Percentiles rank a stretch among this genome's conserved stretches.
phyloP scores from a whole-genome alignment of 2,329 filamentous ascomycete species.

The Tolypocladium endophyticum region DNA sequence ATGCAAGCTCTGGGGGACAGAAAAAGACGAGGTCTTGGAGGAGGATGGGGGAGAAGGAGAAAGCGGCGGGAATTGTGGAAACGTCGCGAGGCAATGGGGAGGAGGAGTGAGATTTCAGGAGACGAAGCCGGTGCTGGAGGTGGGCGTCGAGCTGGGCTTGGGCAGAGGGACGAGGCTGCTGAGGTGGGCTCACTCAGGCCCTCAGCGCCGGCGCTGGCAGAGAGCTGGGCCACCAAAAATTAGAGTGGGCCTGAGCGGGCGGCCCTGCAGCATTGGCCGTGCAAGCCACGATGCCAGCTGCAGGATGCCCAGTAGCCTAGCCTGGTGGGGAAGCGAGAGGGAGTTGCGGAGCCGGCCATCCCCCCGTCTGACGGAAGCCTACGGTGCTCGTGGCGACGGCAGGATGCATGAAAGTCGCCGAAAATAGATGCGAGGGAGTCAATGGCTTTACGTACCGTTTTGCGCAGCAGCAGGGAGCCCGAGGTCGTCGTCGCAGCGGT shows the following conservation, averaged over 20 bases:
- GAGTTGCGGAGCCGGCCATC: not conserved
- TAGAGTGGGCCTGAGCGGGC: constrained; percentile 9
- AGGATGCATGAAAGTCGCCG: not conserved
- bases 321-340: not conserved
- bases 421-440: not conserved
- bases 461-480: not conserved
- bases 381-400: too few relatives aligned
- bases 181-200: not conserved
- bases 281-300: constrained; percentile 3
- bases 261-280: constrained; percentile 3
- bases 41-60: constrained; percentile 4
- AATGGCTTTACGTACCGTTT: not conserved
- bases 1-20: not conserved
- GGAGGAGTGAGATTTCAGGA: constrained; percentile 16
- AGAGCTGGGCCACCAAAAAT: constrained; percentile 9
- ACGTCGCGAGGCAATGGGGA: constrained; percentile 3
- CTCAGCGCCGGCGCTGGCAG: constrained; percentile 4
- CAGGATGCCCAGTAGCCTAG: constrained; percentile 1
- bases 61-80: constrained; percentile 5
- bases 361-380: constrained; percentile 5
- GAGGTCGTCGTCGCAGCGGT: not conserved
- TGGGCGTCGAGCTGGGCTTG: constrained; percentile 9
- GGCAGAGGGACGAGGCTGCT: not conserved
- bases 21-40: constrained; percentile 4
- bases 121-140: constrained; percentile 1